A percentile compares a stretch with the other conserved stretches of the same genome.
These are phyloP conservation scores for Gossypium bickii DNA, from an alignment of 345 rosid genomes.

Conservation along the genomic window DNA sequence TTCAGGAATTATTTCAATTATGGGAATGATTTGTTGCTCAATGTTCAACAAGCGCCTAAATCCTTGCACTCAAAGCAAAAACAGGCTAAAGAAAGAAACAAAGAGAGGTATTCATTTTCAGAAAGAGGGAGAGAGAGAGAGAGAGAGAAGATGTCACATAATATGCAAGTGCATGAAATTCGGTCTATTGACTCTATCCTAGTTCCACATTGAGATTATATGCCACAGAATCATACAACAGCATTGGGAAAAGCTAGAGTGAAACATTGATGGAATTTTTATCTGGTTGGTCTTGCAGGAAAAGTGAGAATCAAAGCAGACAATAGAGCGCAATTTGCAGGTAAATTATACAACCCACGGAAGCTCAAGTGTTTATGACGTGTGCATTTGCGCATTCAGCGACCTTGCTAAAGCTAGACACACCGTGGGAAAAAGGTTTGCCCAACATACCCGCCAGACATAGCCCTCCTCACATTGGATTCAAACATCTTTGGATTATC, in stretches of 20 bases:
- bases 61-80: background rate
- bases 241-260: constrained; percentile 1
- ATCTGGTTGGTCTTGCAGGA: constrained; percentile 8
- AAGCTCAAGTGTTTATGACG: constrained; percentile 22
- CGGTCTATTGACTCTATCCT: background rate
- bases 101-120: background rate
- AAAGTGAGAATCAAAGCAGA: constrained; percentile 19
- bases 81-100: background rate
- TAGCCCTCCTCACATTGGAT: constrained; percentile 67
- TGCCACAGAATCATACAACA: constrained; percentile 3
- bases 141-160: too few relatives aligned
- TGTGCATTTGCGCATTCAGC: constrained; percentile 17
- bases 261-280: background rate
- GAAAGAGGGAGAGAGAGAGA: background rate
- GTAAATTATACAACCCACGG: constrained; percentile 25
- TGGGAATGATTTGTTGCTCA: background rate
- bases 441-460: constrained; percentile 81
- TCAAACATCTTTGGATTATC: constrained; percentile 72
- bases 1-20: background rate
- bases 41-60: background rate
- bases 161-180: background rate
- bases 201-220: background rate
- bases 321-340: constrained; percentile 13
- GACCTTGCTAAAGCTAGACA: constrained; percentile 35
- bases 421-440: constrained; percentile 65